These are phyloP conservation scores for Candida gigantensis DNA, from an alignment of 1,139 yeast genomes.

Conservation along the genomic window DNA sequence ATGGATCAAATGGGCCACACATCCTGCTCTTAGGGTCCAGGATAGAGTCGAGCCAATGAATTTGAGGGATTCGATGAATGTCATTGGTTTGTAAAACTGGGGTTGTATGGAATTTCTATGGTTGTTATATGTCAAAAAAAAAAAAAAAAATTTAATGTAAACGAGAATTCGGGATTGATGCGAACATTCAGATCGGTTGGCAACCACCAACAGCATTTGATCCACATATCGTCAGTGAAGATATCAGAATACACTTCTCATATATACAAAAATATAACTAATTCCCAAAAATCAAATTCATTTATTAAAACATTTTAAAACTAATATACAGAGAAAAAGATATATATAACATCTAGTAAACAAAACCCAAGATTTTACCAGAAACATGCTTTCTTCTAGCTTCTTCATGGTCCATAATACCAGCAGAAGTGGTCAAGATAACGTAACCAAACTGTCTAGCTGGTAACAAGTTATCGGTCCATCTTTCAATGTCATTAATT, in stretches of 20 bases:
- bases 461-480: constrained; percentile 97
- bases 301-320: constrained; percentile 3
- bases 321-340: constrained; percentile 7
- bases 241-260: too few relatives aligned
- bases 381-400: constrained; percentile 99
- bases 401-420: constrained; percentile 99
- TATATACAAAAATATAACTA: too few relatives aligned
- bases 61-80: constrained; percentile 24
- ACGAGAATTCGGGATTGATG: too few relatives aligned
- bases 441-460: constrained; percentile 99
- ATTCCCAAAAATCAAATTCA: constrained; percentile 1
- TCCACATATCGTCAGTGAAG: too few relatives aligned
- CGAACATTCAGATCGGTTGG: too few relatives aligned
- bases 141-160: too few relatives aligned
- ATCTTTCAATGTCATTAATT: constrained; percentile 90
- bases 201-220: too few relatives aligned
- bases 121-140: background rate
- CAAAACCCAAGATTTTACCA: constrained; percentile 96
- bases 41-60: constrained; percentile 37
- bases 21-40: constrained; percentile 62
- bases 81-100: constrained; percentile 10
- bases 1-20: constrained; percentile 67
- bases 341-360: constrained; percentile 53
- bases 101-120: background rate
- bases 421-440: constrained; percentile 97